phyloP scores from a whole-genome alignment of 768 basidiomycete genomes.

The Mycena galopus region DNA sequence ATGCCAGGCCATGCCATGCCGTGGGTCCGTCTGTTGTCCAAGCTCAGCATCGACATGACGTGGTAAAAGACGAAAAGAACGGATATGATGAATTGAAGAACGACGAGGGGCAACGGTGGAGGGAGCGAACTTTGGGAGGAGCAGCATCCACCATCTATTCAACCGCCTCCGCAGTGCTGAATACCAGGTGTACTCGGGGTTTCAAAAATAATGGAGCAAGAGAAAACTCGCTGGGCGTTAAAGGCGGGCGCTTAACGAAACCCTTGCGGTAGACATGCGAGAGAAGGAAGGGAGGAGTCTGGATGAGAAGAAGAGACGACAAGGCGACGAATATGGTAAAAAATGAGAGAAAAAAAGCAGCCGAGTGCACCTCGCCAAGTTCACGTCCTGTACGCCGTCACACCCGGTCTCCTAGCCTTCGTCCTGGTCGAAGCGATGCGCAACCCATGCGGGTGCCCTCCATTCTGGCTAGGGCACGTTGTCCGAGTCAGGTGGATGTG shows the following conservation, averaged over 20 bases:
- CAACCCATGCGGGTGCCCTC: constrained; percentile 13
- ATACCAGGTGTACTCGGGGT: too few relatives aligned
- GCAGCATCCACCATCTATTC: too few relatives aligned
- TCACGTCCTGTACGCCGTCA: constrained; percentile 60
- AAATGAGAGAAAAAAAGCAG: neutral
- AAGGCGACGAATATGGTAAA: neutral
- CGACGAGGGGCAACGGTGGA: neutral
- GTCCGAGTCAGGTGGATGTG: too few relatives aligned
- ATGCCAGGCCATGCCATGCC: constrained; percentile 54
- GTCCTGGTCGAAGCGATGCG: constrained; percentile 16
- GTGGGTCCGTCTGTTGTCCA: constrained; percentile 53
- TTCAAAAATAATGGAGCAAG: too few relatives aligned
- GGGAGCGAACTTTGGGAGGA: too few relatives aligned
- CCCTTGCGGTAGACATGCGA: too few relatives aligned
- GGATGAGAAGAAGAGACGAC: neutral
- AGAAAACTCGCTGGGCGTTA: too few relatives aligned
- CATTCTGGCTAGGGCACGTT: constrained; percentile 13
- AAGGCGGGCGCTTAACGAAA: too few relatives aligned
- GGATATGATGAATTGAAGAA: too few relatives aligned
- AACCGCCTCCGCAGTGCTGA: too few relatives aligned
- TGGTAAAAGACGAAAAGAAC: neutral
- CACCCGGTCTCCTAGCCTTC: constrained; percentile 44
- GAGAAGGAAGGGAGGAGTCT: neutral
- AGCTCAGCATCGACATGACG: neutral
- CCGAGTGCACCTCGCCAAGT: constrained; percentile 59